Evolutionary conservation across 2,329 filamentous ascomycete genomes (phyloP), one percentile per base, ranked within the genome.

Genomic region (Pseudogymnoascus sp.): DNA sequence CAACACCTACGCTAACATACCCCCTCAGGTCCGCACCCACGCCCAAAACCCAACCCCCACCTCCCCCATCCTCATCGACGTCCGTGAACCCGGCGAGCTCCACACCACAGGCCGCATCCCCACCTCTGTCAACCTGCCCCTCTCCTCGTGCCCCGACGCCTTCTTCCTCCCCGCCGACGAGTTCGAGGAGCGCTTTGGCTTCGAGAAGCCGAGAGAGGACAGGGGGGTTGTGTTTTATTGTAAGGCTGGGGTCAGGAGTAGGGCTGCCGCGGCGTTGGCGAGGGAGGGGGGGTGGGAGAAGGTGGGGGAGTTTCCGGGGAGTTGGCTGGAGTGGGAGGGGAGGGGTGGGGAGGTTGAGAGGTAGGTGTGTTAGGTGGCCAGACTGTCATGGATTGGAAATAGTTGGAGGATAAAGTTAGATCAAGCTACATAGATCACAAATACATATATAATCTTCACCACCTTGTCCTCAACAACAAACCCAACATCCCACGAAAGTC

Each of bases 201-300:
- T 89, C 72, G 77, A 81, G 65, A 89, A 90, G 66, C 93, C 88
- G 0, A 70, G 71, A 2, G 78, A 78, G 65, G 80, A 84, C 51
- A 74, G 75, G 34, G 79, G 84, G 67, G 74, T 96, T 12, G 81
- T 97, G 3, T 95, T 97, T 71, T 97, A 96, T 76, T 99, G 95
- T 78, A 96, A 91, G 78, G 87, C 93, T 0, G 95, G 95, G 1
- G 90, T 97, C 67, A 81, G 95, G 73, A 91, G 90, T 69, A 80
- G 81, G 54, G 84, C 89, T 0, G 93, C 93, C 5, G 92, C 92
- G 5, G 81, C 83, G 67, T 75, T 97, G 74, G 95, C 95, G 31
- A 79, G 80, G 69, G 83, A 89, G 72, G 88, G 86, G 1, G 93
- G 93, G 8, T 97, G 90, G 81, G 76, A 77, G 60, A 83, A 81